Conservation (phyloP, 2,329 filamentous ascomycete species). For the Fusarium phyllophilum region DNA sequence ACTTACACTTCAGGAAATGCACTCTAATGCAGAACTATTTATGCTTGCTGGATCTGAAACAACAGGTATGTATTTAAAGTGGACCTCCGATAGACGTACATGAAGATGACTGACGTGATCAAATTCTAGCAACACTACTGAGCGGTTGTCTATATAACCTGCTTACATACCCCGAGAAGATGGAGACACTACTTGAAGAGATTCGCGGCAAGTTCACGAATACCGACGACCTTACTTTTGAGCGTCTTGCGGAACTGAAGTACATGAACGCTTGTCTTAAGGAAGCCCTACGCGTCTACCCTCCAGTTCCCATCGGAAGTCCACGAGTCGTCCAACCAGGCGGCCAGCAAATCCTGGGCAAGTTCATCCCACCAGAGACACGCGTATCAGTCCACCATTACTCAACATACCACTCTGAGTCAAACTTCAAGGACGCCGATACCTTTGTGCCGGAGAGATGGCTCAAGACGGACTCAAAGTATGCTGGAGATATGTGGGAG, state of each 20-base stretch:
- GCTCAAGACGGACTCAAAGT: constrained; percentile 6
- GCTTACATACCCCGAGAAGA: neutral
- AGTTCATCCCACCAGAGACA: neutral
- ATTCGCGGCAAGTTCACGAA: neutral
- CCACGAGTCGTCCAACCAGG: neutral
- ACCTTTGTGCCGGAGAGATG: neutral
- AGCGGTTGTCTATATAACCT: constrained; percentile 7
- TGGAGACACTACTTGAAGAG: neutral
- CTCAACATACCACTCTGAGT: constrained; percentile 9
- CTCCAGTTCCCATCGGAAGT: constrained; percentile 8
- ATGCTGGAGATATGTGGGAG: constrained; percentile 1
- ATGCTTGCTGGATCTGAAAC: constrained; percentile 29
- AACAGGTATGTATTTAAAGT: neutral
- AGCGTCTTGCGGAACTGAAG: neutral
- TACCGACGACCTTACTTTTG: neutral
- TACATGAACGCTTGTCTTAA: constrained; percentile 15
- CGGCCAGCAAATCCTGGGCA: constrained; percentile 10
- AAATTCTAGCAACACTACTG: neutral
- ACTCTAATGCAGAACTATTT: constrained; percentile 16
- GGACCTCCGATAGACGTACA: neutral
- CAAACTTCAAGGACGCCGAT: constrained; percentile 6
- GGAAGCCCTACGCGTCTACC: neutral
- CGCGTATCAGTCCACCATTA: constrained; percentile 13
- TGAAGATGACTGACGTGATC: neutral
- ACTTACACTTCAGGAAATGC: constrained; percentile 16